Evolutionary conservation across 768 basidiomycete species (phyloP).

Genomic region (Rhodocollybia butyracea): DNA sequence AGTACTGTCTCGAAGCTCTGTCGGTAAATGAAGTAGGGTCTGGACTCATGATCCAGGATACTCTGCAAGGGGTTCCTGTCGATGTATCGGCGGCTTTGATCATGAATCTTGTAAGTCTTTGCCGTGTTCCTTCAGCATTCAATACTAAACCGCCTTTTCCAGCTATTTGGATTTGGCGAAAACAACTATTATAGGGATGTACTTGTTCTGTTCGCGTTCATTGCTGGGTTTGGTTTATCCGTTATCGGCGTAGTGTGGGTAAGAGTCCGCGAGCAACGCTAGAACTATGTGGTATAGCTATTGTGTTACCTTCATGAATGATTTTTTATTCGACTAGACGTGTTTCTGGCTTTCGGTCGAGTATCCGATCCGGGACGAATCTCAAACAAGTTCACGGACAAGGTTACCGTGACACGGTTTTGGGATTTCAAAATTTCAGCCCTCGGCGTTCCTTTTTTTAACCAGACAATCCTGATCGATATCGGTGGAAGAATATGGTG

Average conservation of each 20-base stretch:
- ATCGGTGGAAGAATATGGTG: no score
- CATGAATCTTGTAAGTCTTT: constrained; percentile 68
- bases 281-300: neutral
- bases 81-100: constrained; percentile 78
- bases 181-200: constrained; percentile 90
- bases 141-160: neutral
- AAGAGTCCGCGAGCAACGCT: constrained; percentile 75
- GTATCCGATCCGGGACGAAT: no score
- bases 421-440: no score
- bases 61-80: constrained; percentile 78
- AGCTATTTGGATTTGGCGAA: constrained; percentile 85
- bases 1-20: constrained; percentile 81
- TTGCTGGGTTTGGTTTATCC: constrained; percentile 70
- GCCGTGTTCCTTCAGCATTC: neutral
- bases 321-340: no score
- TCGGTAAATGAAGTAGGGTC: constrained; percentile 90
- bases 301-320: no score
- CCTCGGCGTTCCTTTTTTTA: no score
- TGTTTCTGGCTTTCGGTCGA: no score
- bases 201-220: constrained; percentile 81
- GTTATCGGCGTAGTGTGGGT: constrained; percentile 80
- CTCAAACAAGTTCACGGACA: no score
- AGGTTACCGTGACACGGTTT: no score
- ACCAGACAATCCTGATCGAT: no score
- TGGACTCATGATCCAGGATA: constrained; percentile 81